A percentile compares a stretch with the other conserved stretches of the same genome.
These are phyloP conservation scores for Rhodotorula taiwanensis DNA, from an alignment of 768 basidiomycete genomes.

Conservation along the genomic window DNA sequence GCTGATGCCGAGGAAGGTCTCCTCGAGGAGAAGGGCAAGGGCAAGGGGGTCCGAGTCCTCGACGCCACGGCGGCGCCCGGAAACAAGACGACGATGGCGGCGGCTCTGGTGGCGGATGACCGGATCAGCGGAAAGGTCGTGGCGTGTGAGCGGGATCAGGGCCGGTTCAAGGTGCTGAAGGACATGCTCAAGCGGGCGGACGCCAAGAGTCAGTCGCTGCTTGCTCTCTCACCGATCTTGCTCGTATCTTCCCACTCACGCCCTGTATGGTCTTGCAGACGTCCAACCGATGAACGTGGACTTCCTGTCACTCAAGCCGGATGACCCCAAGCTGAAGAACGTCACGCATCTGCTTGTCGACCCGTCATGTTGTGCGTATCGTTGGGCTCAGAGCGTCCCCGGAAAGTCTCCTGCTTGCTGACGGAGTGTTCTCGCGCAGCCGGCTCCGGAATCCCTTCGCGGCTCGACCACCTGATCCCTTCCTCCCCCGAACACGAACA, in stretches of 20 bases:
- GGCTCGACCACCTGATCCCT: slow-evolving; percentile 51
- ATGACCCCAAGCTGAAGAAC: slow-evolving; percentile 55
- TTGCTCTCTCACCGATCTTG: neutral
- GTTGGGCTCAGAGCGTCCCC: slow-evolving; percentile 57
- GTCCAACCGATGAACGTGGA: slow-evolving; percentile 68
- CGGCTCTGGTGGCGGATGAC: slow-evolving; percentile 63
- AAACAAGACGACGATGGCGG: slow-evolving; percentile 92
- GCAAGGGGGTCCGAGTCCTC: slow-evolving; percentile 53
- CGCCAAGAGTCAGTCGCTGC: slow-evolving; percentile 54
- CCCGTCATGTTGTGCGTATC: slow-evolving; percentile 82
- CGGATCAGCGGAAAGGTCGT: slow-evolving; percentile 61
- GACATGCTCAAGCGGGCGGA: slow-evolving; percentile 77
- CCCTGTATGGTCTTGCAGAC: slow-evolving; percentile 44
- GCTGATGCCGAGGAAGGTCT: slow-evolving; percentile 40
- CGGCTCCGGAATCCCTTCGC: slow-evolving; percentile 44
- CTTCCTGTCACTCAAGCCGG: slow-evolving; percentile 72
- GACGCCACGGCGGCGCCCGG: slow-evolving; percentile 96
- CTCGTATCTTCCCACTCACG: neutral
- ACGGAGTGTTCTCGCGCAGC: slow-evolving; percentile 17
- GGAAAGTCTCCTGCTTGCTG: neutral
- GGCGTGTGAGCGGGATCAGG: slow-evolving; percentile 82
- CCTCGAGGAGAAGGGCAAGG: slow-evolving; percentile 9
- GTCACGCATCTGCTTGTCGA: slow-evolving; percentile 89
- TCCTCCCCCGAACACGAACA: slow-evolving; percentile 48
- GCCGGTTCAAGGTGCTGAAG: slow-evolving; percentile 72